Evolutionary conservation across 768 basidiomycete genomes (phyloP).

Genomic region (Tricholoma matsutake): DNA sequence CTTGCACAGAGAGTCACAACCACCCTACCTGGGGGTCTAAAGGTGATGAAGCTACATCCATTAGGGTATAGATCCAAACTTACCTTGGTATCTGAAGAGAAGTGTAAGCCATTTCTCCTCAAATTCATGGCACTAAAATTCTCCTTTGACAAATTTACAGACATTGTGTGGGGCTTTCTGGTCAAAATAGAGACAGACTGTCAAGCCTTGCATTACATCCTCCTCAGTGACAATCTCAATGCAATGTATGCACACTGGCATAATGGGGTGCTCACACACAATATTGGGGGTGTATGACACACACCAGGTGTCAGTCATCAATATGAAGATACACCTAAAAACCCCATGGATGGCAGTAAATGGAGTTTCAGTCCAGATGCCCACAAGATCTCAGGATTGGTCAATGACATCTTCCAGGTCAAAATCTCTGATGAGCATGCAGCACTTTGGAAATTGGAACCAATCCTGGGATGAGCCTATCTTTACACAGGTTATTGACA

Average conservation of each 20-base stretch:
- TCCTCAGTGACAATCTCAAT: too few relatives aligned
- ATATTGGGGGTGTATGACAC: conserved; percentile 25
- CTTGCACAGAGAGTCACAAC: conserved; percentile 23
- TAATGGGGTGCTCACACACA: conserved; percentile 21
- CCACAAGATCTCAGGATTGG: conserved; percentile 16
- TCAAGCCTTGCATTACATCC: too few relatives aligned
- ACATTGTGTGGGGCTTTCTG: too few relatives aligned
- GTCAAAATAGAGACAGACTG: too few relatives aligned
- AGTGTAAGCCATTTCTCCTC: too few relatives aligned
- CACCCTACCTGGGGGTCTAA: conserved; percentile 15
- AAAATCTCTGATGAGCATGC: neutral
- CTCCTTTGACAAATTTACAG: conserved; percentile 25
- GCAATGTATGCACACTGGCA: conserved; percentile 27
- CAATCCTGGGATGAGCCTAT: too few relatives aligned
- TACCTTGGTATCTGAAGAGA: too few relatives aligned
- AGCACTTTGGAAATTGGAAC: conserved; percentile 8
- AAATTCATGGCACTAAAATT: too few relatives aligned
- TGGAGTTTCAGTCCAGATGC: conserved; percentile 31
- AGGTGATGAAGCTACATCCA: conserved; percentile 16
- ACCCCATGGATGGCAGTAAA: conserved; percentile 23
- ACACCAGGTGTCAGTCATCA: conserved; percentile 20
- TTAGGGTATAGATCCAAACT: too few relatives aligned
- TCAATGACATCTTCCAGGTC: conserved; percentile 7
- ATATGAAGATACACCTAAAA: conserved; percentile 13
- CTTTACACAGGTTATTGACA: too few relatives aligned